These are phyloP conservation scores for Mycena albidolilacea DNA, from an alignment of 768 basidiomycete species.

Conservation along the genomic window DNA sequence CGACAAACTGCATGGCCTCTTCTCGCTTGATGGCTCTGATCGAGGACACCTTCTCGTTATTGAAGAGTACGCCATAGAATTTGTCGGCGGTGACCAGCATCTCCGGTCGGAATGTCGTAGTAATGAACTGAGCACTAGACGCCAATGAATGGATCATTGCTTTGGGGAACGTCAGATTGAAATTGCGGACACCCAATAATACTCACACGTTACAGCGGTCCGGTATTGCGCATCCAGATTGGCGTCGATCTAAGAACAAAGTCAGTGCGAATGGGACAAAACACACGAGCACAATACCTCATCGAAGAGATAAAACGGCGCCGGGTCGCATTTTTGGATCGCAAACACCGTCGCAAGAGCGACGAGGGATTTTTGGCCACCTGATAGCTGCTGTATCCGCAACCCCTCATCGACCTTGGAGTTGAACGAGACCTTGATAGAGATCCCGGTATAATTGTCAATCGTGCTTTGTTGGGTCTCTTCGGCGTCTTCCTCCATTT, in stretches of 20 bases:
- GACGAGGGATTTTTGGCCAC: constrained; percentile 97
- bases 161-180: constrained; percentile 44
- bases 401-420: constrained; percentile 98
- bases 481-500: constrained; percentile 79
- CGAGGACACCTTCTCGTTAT: constrained; percentile 94
- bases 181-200: background rate
- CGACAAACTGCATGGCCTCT: constrained; percentile 95
- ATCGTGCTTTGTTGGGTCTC: constrained; percentile 82
- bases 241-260: constrained; percentile 83
- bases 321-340: constrained; percentile 99
- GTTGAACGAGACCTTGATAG: constrained; percentile 99
- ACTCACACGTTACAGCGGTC: constrained; percentile 93
- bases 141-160: constrained; percentile 96
- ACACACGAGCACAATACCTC: constrained; percentile 66
- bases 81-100: constrained; percentile 97
- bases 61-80: constrained; percentile 97
- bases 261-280: constrained; percentile 15
- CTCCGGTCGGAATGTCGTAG: constrained; percentile 98
- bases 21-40: constrained; percentile 90
- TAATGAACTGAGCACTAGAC: constrained; percentile 94
- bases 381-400: constrained; percentile 96
- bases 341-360: constrained; percentile 98
- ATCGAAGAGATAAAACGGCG: constrained; percentile 99
- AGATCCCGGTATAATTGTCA: constrained; percentile 97
- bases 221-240: constrained; percentile 98